Evolutionary conservation across 1,139 yeast species (phyloP), one percentile per base, ranked within the genome.

Genomic region (Yamadazyma aaseri): DNA sequence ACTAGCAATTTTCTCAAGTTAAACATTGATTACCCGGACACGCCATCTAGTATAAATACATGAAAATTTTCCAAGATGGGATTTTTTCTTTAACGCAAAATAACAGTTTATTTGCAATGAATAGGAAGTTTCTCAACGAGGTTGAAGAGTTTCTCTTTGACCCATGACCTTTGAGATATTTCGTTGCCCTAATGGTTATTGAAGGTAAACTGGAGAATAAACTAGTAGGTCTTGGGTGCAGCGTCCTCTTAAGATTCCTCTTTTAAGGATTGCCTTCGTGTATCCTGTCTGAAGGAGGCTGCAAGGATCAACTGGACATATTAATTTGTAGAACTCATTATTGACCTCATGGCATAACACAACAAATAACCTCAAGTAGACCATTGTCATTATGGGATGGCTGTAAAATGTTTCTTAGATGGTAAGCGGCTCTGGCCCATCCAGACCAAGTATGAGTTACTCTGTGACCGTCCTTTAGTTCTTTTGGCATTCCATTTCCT

Each of bases 211-310:
- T 78, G 86, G 80, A 81, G 86, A 80, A 47, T 46, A 71, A 73
- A 63, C 56, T 60, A 59, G 72, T 68, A 62, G 79, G 71, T 81
- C 89, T 81, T 78, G 89, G 89, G 89, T 81, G 89, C 89, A 79
- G 80, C 79, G 70, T 65, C 71, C 85, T 76, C 67, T 55, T 77
- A 59, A 56, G 58, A 60, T 57, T 58, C 59, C 63, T 17, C 62
- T 63, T 81, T 75, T 77, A 79, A 85, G 86, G 80, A 56, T 65
- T 72, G 70, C 86, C 87, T 81, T 81, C 85, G 89, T 79, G 86
- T 72, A 70, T 79, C 34, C 85, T 86, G 85, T 65, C 79, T 81
- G 86, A 74, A 84, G 73, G 61, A 58, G 64, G 81, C 73, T 81
- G 89, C 89, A 81, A 81, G 74, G 89, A 81, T 78, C 73, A 70